Evolutionary conservation across 805 yeast species (phyloP), one percentile per base, ranked within the genome.

Genomic region (Yamadazyma kitorensis): DNA sequence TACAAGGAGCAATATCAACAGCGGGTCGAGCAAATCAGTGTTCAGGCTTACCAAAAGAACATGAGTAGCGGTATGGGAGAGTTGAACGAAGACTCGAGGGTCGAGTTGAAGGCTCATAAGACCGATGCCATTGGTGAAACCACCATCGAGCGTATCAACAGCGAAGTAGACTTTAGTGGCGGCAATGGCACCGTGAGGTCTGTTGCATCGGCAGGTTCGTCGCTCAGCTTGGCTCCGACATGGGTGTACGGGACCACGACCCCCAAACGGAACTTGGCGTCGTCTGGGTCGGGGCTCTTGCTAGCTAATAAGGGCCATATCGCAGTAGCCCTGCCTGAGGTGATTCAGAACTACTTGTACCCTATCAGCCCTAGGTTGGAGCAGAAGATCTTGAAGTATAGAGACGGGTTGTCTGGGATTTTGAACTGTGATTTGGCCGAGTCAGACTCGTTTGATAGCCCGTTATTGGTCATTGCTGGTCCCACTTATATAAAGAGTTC

Each of bases 271-370:
- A 27, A 24, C 18, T 11, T 22, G 3, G 25, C 36, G 2, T 36
- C 40, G n/a, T 24, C 45, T 4, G 45, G 44, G 6, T 51, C 55
- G 1, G 54, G 55, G 3, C 40, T 51, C 13, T 43, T 48, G 26
- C 30, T 45, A 8, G 39, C 50, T 39, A 67, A 56, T 33, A 48
- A 51, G 27, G 68, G 68, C 7, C 57, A 59, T 16, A 52, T 57
- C 24, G 57, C 66, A 1, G 55, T 68, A 15, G 63, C 70, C 3
- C 70, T 62, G 40, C 74, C 76, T 0, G 72, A 68, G 37, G 63
- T 68, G 6, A 51, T 68, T 6, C 74, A 69, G 37, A 57, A 59
- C 30, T 55, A 55, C 29, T 39, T 70, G 19, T 60, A 52, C 30
- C 74, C 74, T 3, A 49, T 57, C 4, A 44, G 60, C 19, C 54